Conservation (phyloP, 176 grass and related monocot genomes). For the Carex myosuroides region DNA sequence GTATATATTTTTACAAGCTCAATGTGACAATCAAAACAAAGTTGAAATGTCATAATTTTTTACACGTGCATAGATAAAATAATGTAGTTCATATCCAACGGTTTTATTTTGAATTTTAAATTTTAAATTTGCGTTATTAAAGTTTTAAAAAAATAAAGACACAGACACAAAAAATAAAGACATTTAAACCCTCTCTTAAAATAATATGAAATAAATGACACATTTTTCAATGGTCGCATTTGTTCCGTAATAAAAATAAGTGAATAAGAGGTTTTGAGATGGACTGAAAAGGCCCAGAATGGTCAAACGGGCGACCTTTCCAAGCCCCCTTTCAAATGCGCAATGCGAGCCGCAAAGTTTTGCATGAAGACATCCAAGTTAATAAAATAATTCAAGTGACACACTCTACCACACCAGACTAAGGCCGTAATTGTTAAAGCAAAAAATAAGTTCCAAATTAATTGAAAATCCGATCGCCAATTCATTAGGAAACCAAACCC, state of each 20-base stretch:
- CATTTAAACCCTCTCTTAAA: too few relatives aligned
- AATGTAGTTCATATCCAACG: too few relatives aligned
- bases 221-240: neutral
- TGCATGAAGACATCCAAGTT: constrained; percentile 1
- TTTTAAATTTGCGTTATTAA: too few relatives aligned
- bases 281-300: neutral
- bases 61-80: too few relatives aligned
- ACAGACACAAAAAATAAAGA: too few relatives aligned
- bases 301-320: constrained; percentile 13
- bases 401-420: constrained; percentile 26
- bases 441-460: neutral
- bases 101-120: too few relatives aligned
- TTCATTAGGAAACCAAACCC: constrained; percentile 23
- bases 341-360: constrained; percentile 41
- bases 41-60: too few relatives aligned
- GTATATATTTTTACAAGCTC: too few relatives aligned
- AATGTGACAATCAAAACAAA: too few relatives aligned
- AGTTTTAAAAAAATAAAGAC: too few relatives aligned
- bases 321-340: constrained; percentile 25
- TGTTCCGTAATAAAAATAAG: neutral
- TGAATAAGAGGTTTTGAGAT: neutral
- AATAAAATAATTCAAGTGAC: constrained; percentile 11
- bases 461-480: neutral
- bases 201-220: too few relatives aligned
- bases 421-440: neutral